A percentile compares a stretch with the other conserved stretches of the same genome.
Conservation (phyloP, 805 yeast species). For the Pichia rugopelliculosa region DNA sequence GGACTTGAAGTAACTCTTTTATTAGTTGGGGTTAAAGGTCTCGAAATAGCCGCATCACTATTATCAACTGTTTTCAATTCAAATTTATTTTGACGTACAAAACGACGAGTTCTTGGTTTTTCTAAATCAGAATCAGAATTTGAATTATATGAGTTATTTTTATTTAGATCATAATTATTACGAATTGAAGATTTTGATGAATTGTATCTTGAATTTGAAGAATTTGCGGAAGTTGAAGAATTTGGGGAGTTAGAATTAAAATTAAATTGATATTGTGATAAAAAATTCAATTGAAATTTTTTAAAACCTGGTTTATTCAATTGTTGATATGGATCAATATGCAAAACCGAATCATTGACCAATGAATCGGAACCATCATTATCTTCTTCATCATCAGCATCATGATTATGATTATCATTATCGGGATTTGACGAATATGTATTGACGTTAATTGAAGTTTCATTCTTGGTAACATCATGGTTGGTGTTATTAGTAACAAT, state of each 20-base stretch:
- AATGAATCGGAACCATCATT: background rate
- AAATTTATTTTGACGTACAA: slow-evolving; percentile 27
- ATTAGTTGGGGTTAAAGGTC: slow-evolving; percentile 27
- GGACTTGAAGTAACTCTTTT: slow-evolving; percentile 1
- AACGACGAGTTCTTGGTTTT: slow-evolving; percentile 54
- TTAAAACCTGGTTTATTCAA: slow-evolving; percentile 38
- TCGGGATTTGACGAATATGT: background rate
- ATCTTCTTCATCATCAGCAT: background rate
- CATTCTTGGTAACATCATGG: background rate
- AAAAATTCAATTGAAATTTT: slow-evolving; percentile 41
- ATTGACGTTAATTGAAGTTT: background rate
- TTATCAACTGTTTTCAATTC: slow-evolving; percentile 26
- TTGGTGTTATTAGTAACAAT: background rate
- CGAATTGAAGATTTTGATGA: slow-evolving; percentile 2
- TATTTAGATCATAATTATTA: slow-evolving; percentile 4
- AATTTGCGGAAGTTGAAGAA: background rate
- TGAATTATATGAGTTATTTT: slow-evolving; percentile 16
- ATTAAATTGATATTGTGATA: slow-evolving; percentile 41
- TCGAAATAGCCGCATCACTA: slow-evolving; percentile 18
- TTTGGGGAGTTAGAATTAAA: slow-evolving; percentile 11
- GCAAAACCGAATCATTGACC: slow-evolving; percentile 17
- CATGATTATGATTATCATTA: background rate
- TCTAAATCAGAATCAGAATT: slow-evolving; percentile 31
- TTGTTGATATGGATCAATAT: slow-evolving; percentile 45
- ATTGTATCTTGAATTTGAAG: slow-evolving; percentile 1